These are phyloP conservation scores for Coemansia sp. DNA, from an alignment of 192 early-diverging fungal genomes.

Conservation along the genomic window DNA sequence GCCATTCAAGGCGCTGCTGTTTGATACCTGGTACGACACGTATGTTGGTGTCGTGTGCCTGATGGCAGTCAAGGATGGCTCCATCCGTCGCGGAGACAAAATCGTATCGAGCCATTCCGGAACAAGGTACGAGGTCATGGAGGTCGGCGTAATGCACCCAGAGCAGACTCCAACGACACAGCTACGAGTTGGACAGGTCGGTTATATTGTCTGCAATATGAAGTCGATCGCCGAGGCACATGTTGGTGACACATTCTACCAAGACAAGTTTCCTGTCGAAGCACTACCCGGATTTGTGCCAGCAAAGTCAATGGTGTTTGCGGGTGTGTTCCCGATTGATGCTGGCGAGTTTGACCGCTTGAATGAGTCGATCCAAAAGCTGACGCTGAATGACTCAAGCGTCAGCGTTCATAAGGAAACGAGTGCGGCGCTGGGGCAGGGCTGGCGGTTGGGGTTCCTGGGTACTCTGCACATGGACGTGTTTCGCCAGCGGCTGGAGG, in stretches of 20 bases:
- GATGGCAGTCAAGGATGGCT: slow-evolving; percentile 85
- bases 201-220: slow-evolving; percentile 90
- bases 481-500: slow-evolving; percentile 87
- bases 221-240: slow-evolving; percentile 88
- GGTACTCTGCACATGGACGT: slow-evolving; percentile 99
- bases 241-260: slow-evolving; percentile 94
- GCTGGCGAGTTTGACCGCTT: slow-evolving; percentile 83
- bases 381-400: slow-evolving; percentile 94
- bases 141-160: slow-evolving; percentile 95
- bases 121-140: slow-evolving; percentile 80
- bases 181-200: slow-evolving; percentile 73
- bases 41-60: slow-evolving; percentile 97
- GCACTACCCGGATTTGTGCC: slow-evolving; percentile 87
- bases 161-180: slow-evolving; percentile 65
- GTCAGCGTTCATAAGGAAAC: slow-evolving; percentile 86
- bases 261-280: slow-evolving; percentile 62
- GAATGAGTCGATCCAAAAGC: slow-evolving; percentile 86
- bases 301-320: slow-evolving; percentile 96
- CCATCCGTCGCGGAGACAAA: slow-evolving; percentile 69
- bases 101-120: slow-evolving; percentile 78
- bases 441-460: slow-evolving; percentile 93
- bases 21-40: slow-evolving; percentile 98
- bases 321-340: slow-evolving; percentile 91
- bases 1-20: slow-evolving; percentile 85
- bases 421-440: slow-evolving; percentile 86